Base-by-base conservation (phyloP, 495 filamentous ascomycete genomes). In the Hypoxylon crocopeplum region DNA sequence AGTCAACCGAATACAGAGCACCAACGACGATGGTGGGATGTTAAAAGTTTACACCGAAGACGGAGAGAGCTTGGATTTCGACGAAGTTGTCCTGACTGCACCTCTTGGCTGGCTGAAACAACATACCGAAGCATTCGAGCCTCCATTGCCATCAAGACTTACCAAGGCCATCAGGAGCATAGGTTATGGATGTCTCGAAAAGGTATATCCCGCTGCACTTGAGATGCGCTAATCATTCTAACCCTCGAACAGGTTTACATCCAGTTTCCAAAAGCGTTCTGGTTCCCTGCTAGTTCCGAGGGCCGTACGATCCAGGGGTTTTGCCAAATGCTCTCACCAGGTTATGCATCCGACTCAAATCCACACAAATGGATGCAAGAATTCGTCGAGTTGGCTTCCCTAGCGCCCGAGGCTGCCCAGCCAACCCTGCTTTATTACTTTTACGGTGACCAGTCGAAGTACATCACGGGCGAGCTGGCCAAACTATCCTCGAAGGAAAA, bases 391-490 rank as follows among this genome's bases (percentile, higher is more conserved):
- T 77, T 98, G 25, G 84, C 87, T 36, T 82, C 88, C 2, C 78
- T 96, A 15, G 79, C 84, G 0, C 55, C 62, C 0, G 66, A 77
- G 0, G 81, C 73, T 62, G 80, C 86, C 3, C 93, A 96, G 25
- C 90, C 94, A 10, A 97, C 92, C 2, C 80, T 98, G 15, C 82
- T 98, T 19, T 98, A 95, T 80, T 98, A 98, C 79, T 86, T 87
- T 56, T 92, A 88, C 66, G 94, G 93, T 5, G 76, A 72, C 48
- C 81, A 82, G 69, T 86, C 75, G 16, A 68, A 64, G 56, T 77
- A 71, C 57, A 67, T 84, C 10, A 75, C 77, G 0, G 62, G 78
- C 32, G 67, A 69, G 29, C 62, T 79, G 3, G 68, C 73, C 20
- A 67, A 70, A 1, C 64, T 77, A n/a, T 20, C 71, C 1, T 47